A percentile compares a stretch with the other conserved stretches of the same genome.
Evolutionary conservation across 176 grass and related monocot species (phyloP).

Genomic region (Pontederia crassipes): DNA sequence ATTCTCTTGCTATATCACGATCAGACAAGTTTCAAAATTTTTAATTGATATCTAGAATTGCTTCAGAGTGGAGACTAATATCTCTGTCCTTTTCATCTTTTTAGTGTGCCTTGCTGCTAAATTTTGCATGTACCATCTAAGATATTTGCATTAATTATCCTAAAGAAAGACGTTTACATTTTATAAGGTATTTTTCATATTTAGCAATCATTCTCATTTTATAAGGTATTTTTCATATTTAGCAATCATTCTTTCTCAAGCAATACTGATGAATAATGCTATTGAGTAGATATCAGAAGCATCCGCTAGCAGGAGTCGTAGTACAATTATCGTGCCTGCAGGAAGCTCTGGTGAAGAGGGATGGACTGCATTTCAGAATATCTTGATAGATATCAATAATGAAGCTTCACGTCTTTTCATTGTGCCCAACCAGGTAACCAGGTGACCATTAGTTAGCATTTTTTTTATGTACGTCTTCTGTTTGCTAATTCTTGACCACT

Average conservation of each 20-base stretch:
- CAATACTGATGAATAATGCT: not conserved
- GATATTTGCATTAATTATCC: no score
- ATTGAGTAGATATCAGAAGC: slow-evolving; percentile 74
- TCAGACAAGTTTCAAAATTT: no score
- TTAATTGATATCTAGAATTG: no score
- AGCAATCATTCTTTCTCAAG: not conserved
- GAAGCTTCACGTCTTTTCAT: slow-evolving; percentile 53
- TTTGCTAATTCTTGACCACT: not conserved
- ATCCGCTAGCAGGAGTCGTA: slow-evolving; percentile 83
- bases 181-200: no score
- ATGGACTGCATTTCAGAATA: slow-evolving; percentile 81
- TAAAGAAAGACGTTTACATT: no score
- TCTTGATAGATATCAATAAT: slow-evolving; percentile 77
- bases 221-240: no score
- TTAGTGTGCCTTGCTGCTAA: no score
- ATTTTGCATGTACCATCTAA: no score
- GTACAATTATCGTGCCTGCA: slow-evolving; percentile 83
- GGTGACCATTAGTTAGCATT: not conserved
- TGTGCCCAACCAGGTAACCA: slow-evolving; percentile 59
- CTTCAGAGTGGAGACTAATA: no score
- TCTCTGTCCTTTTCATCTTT: no score
- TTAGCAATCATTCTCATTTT: no score
- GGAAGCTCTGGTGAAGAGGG: slow-evolving; percentile 92
- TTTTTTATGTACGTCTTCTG: not conserved
- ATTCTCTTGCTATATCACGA: no score